Base-by-base conservation (phyloP, 768 basidiomycete genomes). In the Daedalea quercina region DNA sequence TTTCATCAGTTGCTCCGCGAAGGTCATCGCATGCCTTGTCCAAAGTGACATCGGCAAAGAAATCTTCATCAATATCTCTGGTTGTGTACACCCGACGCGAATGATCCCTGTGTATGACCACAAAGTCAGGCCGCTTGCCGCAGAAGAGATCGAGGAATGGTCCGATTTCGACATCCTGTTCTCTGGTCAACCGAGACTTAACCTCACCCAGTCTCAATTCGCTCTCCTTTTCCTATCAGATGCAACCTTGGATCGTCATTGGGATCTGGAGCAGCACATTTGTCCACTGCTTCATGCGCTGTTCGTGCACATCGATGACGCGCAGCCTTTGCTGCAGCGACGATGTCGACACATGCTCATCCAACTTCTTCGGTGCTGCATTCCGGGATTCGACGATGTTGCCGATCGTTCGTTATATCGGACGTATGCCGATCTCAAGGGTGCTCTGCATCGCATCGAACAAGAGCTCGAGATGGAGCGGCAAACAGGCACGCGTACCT, bases 141-240 rank as follows among this genome's bases (percentile, higher is more conserved):
- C 80, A 25, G 79, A 80, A 44, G 87, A 89, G 50, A 73, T 86
- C 65, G 85, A 85, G 53, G 65, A 90, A 8, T 87, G 88, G 86
- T 83, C 85, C 15, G 85, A 90, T 59, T 77, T 94, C 19, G 87
- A 87, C 58, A 78, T 81, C 9, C 65, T 91, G 35, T 93, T 89
- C 65, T 81, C 78, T 1, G 83, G 83, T 53, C 79, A 85, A 56
- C 85, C 88, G 11, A 73, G 84, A 28, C 70, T 87, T 44, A 72
- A 80, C 2, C 72, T 95, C 47, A 88, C 89, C 15, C 82, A 89
- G 0, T 90, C 90, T 13, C 93, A 95, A 63, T 90, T 90, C 63
- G 92, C 94, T 1, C 80, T 93, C 70, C 74, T 95, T 9, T 93
- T 94, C 63, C 69, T 94, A 24, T 79, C 83, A 2, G 89, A 93